Base-by-base conservation (phyloP, 495 filamentous ascomycete genomes). In the Trypethelium eluteriae region DNA sequence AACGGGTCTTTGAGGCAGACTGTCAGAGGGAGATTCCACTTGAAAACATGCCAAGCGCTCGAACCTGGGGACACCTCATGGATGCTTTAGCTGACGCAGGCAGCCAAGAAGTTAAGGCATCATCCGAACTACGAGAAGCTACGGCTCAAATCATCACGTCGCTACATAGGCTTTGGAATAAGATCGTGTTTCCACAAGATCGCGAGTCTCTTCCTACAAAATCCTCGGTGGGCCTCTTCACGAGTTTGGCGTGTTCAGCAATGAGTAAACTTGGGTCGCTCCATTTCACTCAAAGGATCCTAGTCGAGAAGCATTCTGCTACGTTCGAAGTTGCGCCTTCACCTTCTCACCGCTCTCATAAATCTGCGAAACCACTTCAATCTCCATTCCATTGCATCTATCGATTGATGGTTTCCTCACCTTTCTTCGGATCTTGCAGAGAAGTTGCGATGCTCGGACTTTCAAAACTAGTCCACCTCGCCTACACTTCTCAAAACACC, bases 71-170 rank as follows among this genome's bases (percentile, higher is more conserved):
- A 11, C 81, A 78, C 59, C 84, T 96, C 38, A 82, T 88, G 16
- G 83, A 77, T 12, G 85, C 90, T 6, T 75, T 97, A 39, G 86
- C 87, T 3, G 82, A 87, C 63, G 93, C 94, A 0, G 89, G 89
- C 5, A 87, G 82, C 53, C 94, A 95, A 76, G 94, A 98, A 73
- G 87, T 98, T 65, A 96, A 92, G 70, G 88, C 93, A 12, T 91
- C 91, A 0, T 82, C 82, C 34, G 92, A 98, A 65, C 87, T 89
- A 4, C 90, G 89, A 77, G 81, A 86, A 62, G 91, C 92, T 53
- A 81, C 96, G 59, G 86, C 90, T 11, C 82, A 86, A 62, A 78
- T 92, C 34, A 80, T 94, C 64, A 83, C 83, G 38, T 69, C 89
- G 32, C 74, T 96, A 10, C 83, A 86, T 63, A 83, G 79, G 14